Base-by-base conservation (phyloP, 1,284 basidiomycete genomes). In the Trichosporon sp. region DNA sequence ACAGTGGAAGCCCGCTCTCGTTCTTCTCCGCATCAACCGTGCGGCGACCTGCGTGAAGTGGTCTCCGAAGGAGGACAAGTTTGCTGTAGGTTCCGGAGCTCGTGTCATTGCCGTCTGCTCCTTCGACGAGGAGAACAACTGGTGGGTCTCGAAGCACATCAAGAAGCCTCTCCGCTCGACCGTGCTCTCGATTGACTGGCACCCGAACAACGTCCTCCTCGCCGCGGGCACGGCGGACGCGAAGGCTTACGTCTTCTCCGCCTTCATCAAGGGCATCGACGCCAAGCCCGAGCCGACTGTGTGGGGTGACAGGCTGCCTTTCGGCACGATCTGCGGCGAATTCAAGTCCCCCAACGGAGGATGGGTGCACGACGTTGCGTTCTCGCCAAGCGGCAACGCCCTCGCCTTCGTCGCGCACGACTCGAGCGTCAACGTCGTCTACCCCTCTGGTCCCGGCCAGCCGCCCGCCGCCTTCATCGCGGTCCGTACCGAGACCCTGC, bases 201-300 rank as follows among this genome's bases (percentile, higher is more conserved):
- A 99, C 82, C 95, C 96, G 51, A 99, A 96, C 86, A 95, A 94
- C 79, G 93, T 99, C 10, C 87, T 99, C 11, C 89, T 99, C 26
- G 96, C 96, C 3, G 92, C 96, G 32, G 96, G 96, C 16, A 91
- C 92, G 70, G 94, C 96, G 0, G 96, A 99, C 81, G 93, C 93
- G 88, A 94, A 94, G 83, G 96, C 96, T 5, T 89, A 96, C 31
- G 97, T 99, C n/a, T 94, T 99, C 84, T 97, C 94, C 11, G 97
- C 96, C 4, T 99, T 94, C 85, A 97, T 98, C 87, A 99, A 99
- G 86, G 97, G 98, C 77, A 91, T 98, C n/a, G 96, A 99, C 82
- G 89, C 91, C 77, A 92, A 90, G 93, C 97, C 96, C 35, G 88
- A 91, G 67, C 89, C 95, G 0, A 91, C 91, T 19, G 91, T 96